These are phyloP conservation scores for Colletotrichum lupini DNA, from an alignment of 2,329 filamentous ascomycete genomes.

Conservation along the genomic window DNA sequence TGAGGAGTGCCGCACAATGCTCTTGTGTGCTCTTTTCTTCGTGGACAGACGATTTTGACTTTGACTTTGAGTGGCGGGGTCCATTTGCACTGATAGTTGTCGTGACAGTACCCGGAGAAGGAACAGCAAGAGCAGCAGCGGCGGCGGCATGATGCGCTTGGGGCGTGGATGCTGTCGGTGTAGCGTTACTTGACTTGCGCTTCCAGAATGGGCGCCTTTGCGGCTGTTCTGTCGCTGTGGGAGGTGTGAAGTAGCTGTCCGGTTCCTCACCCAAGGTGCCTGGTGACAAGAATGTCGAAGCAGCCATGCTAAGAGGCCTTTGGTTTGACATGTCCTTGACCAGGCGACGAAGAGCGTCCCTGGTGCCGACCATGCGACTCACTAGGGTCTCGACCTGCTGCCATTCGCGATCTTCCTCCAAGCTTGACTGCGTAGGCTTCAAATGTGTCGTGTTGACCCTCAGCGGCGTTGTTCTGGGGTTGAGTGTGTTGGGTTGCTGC, in stretches of 20 bases:
- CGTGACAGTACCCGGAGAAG: constrained; percentile 51
- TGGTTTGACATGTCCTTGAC: constrained; percentile 83
- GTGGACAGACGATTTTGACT: constrained; percentile 51
- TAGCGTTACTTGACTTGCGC: constrained; percentile 78
- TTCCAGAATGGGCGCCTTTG: constrained; percentile 83
- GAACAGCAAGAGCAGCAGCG: constrained; percentile 54
- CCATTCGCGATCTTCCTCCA: constrained; percentile 85
- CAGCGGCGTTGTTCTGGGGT: constrained; percentile 39
- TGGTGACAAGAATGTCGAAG: constrained; percentile 51
- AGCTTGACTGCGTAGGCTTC: constrained; percentile 45
- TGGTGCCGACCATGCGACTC: constrained; percentile 85
- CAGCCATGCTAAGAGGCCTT: constrained; percentile 59
- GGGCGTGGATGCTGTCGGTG: constrained; percentile 58
- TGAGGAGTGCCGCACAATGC: constrained; percentile 84
- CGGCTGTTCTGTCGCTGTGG: constrained; percentile 59
- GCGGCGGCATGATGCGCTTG: constrained; percentile 48
- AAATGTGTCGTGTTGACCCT: constrained; percentile 43
- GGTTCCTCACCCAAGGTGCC: constrained; percentile 53
- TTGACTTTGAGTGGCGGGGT: constrained; percentile 46
- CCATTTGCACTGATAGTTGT: constrained; percentile 45
- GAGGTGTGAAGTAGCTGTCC: constrained; percentile 64
- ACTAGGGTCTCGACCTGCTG: constrained; percentile 85
- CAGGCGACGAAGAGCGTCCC: constrained; percentile 87
- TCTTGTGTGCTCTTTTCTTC: constrained; percentile 79
- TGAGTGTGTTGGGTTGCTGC: constrained; percentile 15